A percentile compares a stretch with the other conserved stretches of the same genome.
These are phyloP conservation scores for Dunaliella primolecta DNA, from an alignment of 139 green algal genomes.

Conservation along the genomic window DNA sequence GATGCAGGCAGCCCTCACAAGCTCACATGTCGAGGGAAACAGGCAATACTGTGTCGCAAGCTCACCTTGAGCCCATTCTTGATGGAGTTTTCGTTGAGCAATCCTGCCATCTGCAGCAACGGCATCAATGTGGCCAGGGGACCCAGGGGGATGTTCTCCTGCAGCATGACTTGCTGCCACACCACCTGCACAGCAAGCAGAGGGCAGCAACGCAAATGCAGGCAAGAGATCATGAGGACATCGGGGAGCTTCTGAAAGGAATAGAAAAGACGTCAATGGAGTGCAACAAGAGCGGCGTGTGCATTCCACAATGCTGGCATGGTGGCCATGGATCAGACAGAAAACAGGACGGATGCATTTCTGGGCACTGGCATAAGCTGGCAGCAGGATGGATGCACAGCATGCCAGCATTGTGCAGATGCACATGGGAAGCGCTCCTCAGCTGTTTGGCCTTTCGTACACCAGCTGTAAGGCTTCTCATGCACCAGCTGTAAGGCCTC, in stretches of 20 bases:
- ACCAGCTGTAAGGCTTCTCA: too few relatives aligned
- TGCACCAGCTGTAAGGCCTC: too few relatives aligned
- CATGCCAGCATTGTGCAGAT: too few relatives aligned
- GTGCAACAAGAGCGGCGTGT: background rate
- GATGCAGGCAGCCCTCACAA: too few relatives aligned
- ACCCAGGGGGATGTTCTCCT: constrained; percentile 52
- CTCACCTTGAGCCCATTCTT: constrained; percentile 50
- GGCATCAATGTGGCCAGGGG: constrained; percentile 59
- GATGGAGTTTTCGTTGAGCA: constrained; percentile 44
- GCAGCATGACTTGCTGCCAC: constrained; percentile 35
- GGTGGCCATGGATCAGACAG: too few relatives aligned
- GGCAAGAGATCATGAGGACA: background rate
- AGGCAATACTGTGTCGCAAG: too few relatives aligned
- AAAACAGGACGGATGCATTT: too few relatives aligned
- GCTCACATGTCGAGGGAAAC: background rate
- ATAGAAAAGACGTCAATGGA: background rate
- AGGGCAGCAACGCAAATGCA: background rate
- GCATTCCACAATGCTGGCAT: too few relatives aligned
- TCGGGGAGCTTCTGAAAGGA: background rate
- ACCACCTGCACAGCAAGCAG: constrained; percentile 26
- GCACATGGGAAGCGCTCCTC: too few relatives aligned
- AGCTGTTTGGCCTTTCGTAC: too few relatives aligned
- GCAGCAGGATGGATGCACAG: too few relatives aligned
- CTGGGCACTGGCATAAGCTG: too few relatives aligned
- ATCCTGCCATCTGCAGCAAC: constrained; percentile 56